Base-by-base conservation (phyloP, 306 rosid species). In the Vigna nakashimae region DNA sequence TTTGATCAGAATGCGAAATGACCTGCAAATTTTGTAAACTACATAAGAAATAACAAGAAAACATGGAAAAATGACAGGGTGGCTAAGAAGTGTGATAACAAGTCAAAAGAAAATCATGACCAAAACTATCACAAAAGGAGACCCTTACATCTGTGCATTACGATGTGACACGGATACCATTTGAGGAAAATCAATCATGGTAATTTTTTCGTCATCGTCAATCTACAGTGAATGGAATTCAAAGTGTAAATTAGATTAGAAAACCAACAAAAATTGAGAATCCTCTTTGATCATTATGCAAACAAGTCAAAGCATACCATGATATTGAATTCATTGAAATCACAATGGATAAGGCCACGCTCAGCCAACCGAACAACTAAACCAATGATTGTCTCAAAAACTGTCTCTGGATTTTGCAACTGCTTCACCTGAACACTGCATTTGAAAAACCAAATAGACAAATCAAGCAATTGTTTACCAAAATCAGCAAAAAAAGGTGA, bases 121-220 rank as follows among this genome's bases (percentile, higher is more conserved):
- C 43, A 13, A 73, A n/a, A 57, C 32, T 71, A 56, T 57, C 71
- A 17, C 55, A 45, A 60, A 48, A 76, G 78, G 73, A 67, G 67
- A 66, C 65, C 57, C 96, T 86, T 89, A 94, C 97, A 94, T 94
- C 80, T 92, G 91, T 8, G 95, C 97, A 83, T 92, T 94, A 22
- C 88, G 95, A 83, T 92, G 97, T 8, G 93, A 91, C 71, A 92
- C 90, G 75, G 97, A 92, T 55, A 94, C 97, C 98, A 89, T 94
- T 81, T 94, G 97, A 5, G 97, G 98, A 88, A 94, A 94, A 85
- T 90, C 97, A 67, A 94, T 94, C 95, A 94, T 77, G 26, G 97
- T 92, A 76, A 94, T 55, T 65, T 90, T 90, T 86, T 89, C 97
- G 16, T 92, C 97, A 59, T 94, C 92, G 57, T 84, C 89, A 73